Conservation (phyloP, 2,329 filamentous ascomycete species). For the Cryphonectria japonica region DNA sequence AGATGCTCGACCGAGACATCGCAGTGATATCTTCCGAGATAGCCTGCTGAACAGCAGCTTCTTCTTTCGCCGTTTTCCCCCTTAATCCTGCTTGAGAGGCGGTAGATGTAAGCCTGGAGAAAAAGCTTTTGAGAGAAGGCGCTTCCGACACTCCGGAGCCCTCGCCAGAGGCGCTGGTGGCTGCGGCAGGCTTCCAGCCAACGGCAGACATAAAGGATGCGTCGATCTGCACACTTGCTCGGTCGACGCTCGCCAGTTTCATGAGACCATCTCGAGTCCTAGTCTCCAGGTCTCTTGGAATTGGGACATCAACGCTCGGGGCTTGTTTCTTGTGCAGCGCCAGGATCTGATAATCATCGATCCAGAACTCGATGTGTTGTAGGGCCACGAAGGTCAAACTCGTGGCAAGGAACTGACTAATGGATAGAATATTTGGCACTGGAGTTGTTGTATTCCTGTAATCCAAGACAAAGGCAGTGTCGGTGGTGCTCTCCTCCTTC, state of each 20-base stretch:
- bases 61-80: conserved; percentile 63
- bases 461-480: conserved; percentile 93
- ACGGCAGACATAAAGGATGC: conserved; percentile 86
- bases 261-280: conserved; percentile 87
- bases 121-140: conserved; percentile 76
- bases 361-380: conserved; percentile 83
- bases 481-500: conserved; percentile 63
- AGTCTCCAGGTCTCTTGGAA: conserved; percentile 80
- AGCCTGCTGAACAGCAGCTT: conserved; percentile 63
- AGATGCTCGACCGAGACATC: conserved; percentile 76
- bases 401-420: conserved; percentile 91
- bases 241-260: conserved; percentile 79
- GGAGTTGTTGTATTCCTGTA: conserved; percentile 89
- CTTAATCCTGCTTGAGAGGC: conserved; percentile 54
- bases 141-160: conserved; percentile 55
- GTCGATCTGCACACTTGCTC: conserved; percentile 89
- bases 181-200: conserved; percentile 72
- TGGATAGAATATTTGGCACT: conserved; percentile 80
- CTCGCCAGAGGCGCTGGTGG: conserved; percentile 45
- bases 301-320: conserved; percentile 69
- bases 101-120: conserved; percentile 71
- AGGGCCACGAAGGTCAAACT: conserved; percentile 95
- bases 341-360: conserved; percentile 85
- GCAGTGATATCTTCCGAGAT: conserved; percentile 74
- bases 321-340: conserved; percentile 83